Percentiles rank a stretch among this genome's conserved stretches.
phyloP scores from a whole-genome alignment of 305 asterid species.

The Fraxinus paxiana region DNA sequence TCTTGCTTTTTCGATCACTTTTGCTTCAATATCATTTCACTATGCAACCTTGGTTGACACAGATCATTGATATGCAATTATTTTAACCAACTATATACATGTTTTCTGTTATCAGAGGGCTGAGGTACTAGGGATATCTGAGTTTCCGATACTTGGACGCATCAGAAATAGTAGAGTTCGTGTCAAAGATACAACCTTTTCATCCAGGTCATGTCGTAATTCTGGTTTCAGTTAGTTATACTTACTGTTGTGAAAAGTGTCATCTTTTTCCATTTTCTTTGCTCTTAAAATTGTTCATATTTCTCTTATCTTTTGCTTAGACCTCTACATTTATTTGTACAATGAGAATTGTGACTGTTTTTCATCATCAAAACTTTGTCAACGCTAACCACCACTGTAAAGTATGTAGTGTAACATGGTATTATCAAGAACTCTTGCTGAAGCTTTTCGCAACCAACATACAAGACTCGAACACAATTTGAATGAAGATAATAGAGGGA shows the following conservation, averaged over 20 bases:
- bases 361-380: constrained; percentile 8
- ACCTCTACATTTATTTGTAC: constrained; percentile 11
- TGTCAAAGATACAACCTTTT: constrained; percentile 77
- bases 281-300: background rate
- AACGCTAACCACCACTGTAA: background rate
- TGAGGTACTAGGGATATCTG: constrained; percentile 71
- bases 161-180: constrained; percentile 86
- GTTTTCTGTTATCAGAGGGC: constrained; percentile 63
- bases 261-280: constrained; percentile 5
- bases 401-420: constrained; percentile 17
- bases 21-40: background rate
- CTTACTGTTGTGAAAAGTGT: background rate
- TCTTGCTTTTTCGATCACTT: constrained; percentile 2
- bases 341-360: background rate
- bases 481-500: background rate
- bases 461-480: background rate
- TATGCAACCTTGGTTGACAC: constrained; percentile 4
- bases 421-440: constrained; percentile 2
- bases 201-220: constrained; percentile 64
- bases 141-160: constrained; percentile 89
- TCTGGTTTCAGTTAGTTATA: constrained; percentile 16
- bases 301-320: constrained; percentile 19
- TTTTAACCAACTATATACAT: constrained; percentile 3
- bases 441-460: background rate
- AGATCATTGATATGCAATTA: constrained; percentile 16